Percentiles rank a stretch among this genome's conserved stretches.
Evolutionary conservation across 169 alveolate species (phyloP).

Genomic region (Plasmodium inui): DNA sequence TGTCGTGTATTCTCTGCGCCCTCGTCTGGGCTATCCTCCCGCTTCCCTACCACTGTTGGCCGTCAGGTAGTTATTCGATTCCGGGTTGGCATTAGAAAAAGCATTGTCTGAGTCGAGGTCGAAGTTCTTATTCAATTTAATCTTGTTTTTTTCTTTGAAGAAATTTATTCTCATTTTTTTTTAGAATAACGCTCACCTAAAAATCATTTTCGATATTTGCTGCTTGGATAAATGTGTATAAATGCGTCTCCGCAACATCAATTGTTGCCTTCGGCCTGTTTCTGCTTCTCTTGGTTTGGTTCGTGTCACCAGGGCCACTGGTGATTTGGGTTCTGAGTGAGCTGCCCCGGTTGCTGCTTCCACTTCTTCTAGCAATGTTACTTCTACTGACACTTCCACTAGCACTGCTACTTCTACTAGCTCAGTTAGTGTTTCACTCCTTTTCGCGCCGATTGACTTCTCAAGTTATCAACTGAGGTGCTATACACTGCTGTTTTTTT

Average conservation of each 20-base stretch:
- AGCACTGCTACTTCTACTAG: neutral
- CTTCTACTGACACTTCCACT: neutral
- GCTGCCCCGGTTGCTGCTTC: neutral
- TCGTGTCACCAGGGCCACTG: neutral
- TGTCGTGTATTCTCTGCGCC: neutral
- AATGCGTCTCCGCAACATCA: constrained; percentile 5
- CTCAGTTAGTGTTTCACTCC: neutral
- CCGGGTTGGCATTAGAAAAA: constrained; percentile 53
- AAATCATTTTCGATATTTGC: constrained; percentile 48
- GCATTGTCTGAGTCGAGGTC: constrained; percentile 62
- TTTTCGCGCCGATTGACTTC: neutral
- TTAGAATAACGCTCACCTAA: constrained; percentile 36
- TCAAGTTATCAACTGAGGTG: neutral
- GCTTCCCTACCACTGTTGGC: constrained; percentile 35
- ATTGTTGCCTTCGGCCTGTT: neutral
- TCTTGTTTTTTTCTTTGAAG: constrained; percentile 74
- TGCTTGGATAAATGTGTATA: neutral
- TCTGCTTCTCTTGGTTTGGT: neutral
- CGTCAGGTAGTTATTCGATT: constrained; percentile 47
- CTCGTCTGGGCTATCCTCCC: neutral
- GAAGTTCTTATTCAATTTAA: constrained; percentile 25
- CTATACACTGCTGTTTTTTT: neutral
- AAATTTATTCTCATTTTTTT: constrained; percentile 73
- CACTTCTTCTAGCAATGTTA: neutral
- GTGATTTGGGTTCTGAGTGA: neutral